A percentile compares a stretch with the other conserved stretches of the same genome.
phyloP scores from a whole-genome alignment of 805 yeast species.

The Ogataea nakhonphanomensis region DNA sequence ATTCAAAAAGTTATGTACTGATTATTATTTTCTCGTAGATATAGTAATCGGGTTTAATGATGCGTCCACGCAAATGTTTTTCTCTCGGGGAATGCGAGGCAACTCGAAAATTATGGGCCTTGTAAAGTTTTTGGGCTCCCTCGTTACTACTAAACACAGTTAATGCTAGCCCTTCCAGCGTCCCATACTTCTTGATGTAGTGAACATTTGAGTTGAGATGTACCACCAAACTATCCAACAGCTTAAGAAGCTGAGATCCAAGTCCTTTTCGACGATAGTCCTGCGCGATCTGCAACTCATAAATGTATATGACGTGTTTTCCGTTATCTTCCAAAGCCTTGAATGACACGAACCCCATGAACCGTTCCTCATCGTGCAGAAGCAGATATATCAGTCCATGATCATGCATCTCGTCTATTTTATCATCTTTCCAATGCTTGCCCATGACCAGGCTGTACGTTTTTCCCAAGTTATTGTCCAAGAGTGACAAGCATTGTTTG shows the following conservation, averaged over 20 bases:
- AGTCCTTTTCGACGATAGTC: conserved; percentile 33
- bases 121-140: conserved; percentile 44
- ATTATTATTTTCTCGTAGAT: conserved; percentile 25
- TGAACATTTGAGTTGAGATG: conserved; percentile 8
- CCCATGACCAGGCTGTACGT: conserved; percentile 32
- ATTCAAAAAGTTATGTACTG: not conserved
- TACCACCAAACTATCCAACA: conserved; percentile 34
- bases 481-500: conserved; percentile 18
- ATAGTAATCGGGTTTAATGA: conserved; percentile 43
- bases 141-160: conserved; percentile 51
- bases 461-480: conserved; percentile 28
- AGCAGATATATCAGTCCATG: conserved; percentile 43
- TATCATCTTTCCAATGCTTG: conserved; percentile 39
- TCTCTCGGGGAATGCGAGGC: conserved; percentile 45
- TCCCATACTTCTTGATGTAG: conserved; percentile 5
- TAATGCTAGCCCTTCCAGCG: conserved; percentile 34
- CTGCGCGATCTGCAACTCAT: conserved; percentile 50
- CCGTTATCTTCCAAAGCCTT: conserved; percentile 41
- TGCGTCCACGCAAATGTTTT: conserved; percentile 38
- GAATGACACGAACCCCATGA: conserved; percentile 46
- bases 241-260: conserved; percentile 39
- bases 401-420: conserved; percentile 44
- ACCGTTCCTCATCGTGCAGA: conserved; percentile 19
- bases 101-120: conserved; percentile 35
- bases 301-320: conserved; percentile 44